These are phyloP conservation scores for Glycine latifolia DNA, from an alignment of 306 rosid species.

Conservation along the genomic window DNA sequence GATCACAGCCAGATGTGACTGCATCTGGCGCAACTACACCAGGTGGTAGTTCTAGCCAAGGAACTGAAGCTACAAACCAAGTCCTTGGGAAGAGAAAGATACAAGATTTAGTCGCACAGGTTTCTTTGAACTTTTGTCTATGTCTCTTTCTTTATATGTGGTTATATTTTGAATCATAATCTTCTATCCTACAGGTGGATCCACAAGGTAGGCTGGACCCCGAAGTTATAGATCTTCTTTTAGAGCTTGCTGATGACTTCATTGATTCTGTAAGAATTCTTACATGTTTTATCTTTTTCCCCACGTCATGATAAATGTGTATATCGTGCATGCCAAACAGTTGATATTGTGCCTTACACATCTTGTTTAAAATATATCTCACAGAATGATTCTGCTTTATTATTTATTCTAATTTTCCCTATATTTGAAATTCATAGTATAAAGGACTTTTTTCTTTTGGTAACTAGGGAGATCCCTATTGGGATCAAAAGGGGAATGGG, in stretches of 20 bases:
- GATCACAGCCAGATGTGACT: conserved; percentile 98
- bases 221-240: conserved; percentile 86
- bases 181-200: conserved; percentile 72
- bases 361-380: conserved; percentile 5
- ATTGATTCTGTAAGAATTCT: conserved; percentile 83
- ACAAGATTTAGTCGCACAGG: conserved; percentile 98
- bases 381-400: conserved; percentile 25
- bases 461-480: conserved; percentile 1
- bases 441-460: conserved; percentile 10
- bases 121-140: conserved; percentile 39
- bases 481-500: conserved; percentile 26
- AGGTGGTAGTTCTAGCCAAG: conserved; percentile 99
- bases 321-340: conserved; percentile 9
- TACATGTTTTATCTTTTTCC: conserved; percentile 7
- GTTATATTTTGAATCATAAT: conserved; percentile 33
- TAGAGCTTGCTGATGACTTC: conserved; percentile 97
- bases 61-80: conserved; percentile 97
- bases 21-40: conserved; percentile 97
- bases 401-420: not conserved
- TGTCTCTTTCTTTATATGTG: conserved; percentile 18
- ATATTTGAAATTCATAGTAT: conserved; percentile 4
- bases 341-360: conserved; percentile 2
- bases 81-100: conserved; percentile 99
- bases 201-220: conserved; percentile 88
- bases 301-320: not conserved